A percentile compares a stretch with the other conserved stretches of the same genome.
These are phyloP conservation scores for Turnera subulata DNA, from an alignment of 345 rosid genomes.

Conservation along the genomic window DNA sequence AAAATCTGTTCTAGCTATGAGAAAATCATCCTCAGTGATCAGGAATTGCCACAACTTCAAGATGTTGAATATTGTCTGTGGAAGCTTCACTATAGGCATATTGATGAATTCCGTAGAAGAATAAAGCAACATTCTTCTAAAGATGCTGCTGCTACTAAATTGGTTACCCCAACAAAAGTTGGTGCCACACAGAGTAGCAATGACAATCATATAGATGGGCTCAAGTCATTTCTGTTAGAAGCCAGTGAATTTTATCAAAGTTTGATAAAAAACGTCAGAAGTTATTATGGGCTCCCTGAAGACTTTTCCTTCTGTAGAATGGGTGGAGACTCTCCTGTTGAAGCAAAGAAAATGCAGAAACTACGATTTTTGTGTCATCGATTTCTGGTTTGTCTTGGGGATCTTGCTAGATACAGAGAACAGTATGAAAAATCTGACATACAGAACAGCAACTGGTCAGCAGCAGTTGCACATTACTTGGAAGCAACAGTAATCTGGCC, in stretches of 20 bases:
- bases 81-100: slow-evolving; percentile 82
- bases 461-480: slow-evolving; percentile 66
- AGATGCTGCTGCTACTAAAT: slow-evolving; percentile 20
- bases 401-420: slow-evolving; percentile 83
- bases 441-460: slow-evolving; percentile 64
- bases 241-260: slow-evolving; percentile 59
- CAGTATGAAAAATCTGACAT: slow-evolving; percentile 42
- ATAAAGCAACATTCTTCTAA: slow-evolving; percentile 38
- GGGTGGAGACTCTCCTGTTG: slow-evolving; percentile 24
- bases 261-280: slow-evolving; percentile 43
- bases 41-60: slow-evolving; percentile 54
- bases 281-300: slow-evolving; percentile 38
- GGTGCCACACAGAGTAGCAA: slow-evolving; percentile 16
- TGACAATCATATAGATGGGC: slow-evolving; percentile 40
- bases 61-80: slow-evolving; percentile 80
- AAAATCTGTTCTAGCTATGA: slow-evolving; percentile 63
- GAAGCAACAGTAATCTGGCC: slow-evolving; percentile 80
- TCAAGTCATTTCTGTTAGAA: slow-evolving; percentile 53
- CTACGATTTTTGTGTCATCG: slow-evolving; percentile 72
- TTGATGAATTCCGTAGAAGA: slow-evolving; percentile 82
- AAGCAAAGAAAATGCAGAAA: slow-evolving; percentile 38
- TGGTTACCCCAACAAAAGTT: slow-evolving; percentile 17
- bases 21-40: slow-evolving; percentile 46
- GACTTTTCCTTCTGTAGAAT: slow-evolving; percentile 31
- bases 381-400: slow-evolving; percentile 83